Conservation (phyloP, 2,329 filamentous ascomycete species). For the Rhynchosporium secalis region DNA sequence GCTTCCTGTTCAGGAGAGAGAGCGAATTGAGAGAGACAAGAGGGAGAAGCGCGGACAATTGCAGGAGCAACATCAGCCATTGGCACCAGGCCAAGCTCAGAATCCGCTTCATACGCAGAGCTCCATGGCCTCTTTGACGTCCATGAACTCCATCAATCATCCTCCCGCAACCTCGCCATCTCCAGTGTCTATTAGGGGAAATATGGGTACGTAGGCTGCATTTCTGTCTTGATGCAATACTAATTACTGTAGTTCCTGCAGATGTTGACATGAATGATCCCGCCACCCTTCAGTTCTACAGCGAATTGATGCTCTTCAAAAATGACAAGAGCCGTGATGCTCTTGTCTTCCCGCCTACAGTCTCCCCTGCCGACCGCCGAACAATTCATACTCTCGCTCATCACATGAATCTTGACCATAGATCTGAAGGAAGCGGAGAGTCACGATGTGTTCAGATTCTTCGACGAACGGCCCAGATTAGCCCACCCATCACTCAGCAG, state of each 20-base stretch:
- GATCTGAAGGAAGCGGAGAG: constrained; percentile 84
- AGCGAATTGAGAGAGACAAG: constrained; percentile 96
- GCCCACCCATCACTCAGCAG: constrained; percentile 44
- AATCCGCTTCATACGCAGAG: constrained; percentile 75
- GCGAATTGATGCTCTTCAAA: constrained; percentile 86
- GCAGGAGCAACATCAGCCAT: constrained; percentile 90
- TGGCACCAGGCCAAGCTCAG: constrained; percentile 43
- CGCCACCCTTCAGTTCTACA: constrained; percentile 83
- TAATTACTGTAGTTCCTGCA: constrained; percentile 25
- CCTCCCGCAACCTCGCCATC: constrained; percentile 44
- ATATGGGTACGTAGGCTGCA: constrained; percentile 26
- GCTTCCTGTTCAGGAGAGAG: constrained; percentile 90
- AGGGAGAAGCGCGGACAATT: constrained; percentile 92
- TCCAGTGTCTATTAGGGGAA: constrained; percentile 38
- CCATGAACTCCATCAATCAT: constrained; percentile 51
- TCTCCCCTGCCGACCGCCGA: constrained; percentile 81
- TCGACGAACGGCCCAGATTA: constrained; percentile 53
- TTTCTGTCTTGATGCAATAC: constrained; percentile 11
- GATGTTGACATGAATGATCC: constrained; percentile 90
- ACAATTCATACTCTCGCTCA: constrained; percentile 94
- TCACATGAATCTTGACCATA: constrained; percentile 88
- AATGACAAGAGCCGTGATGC: constrained; percentile 75
- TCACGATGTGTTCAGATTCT: constrained; percentile 89
- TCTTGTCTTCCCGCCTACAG: constrained; percentile 77
- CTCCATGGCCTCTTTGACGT: constrained; percentile 73